phyloP scores from a whole-genome alignment of 805 yeast species.

The Candida ortonii region DNA sequence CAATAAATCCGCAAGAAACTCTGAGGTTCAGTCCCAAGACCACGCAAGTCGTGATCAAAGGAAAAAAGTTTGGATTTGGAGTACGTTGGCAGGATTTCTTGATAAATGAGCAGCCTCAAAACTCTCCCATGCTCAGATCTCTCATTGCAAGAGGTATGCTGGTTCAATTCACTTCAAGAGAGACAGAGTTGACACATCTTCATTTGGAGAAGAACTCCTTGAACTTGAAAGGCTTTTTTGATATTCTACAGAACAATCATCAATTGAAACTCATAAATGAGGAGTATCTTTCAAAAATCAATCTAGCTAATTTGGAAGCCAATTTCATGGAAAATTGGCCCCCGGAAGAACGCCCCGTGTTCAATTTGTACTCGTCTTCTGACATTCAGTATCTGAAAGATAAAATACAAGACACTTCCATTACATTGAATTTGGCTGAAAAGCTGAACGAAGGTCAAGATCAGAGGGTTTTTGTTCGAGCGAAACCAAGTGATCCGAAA shows the following conservation, averaged over 20 bases:
- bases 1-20: constrained; percentile 8
- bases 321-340: constrained; percentile 9
- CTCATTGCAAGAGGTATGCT: constrained; percentile 1
- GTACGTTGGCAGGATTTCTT: constrained; percentile 8
- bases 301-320: neutral
- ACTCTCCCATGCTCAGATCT: neutral
- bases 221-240: constrained; percentile 1
- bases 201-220: neutral
- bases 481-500: too few relatives aligned
- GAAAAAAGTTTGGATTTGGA: constrained; percentile 9
- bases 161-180: constrained; percentile 1
- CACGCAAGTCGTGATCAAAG: constrained; percentile 5
- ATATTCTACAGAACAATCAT: neutral
- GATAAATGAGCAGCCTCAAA: constrained; percentile 2
- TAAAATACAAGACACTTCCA: too few relatives aligned
- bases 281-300: neutral
- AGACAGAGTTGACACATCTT: constrained; percentile 2
- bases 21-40: constrained; percentile 1
- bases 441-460: too few relatives aligned
- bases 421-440: too few relatives aligned
- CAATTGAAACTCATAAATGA: constrained; percentile 1
- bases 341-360: neutral
- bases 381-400: too few relatives aligned
- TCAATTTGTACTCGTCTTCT: too few relatives aligned
- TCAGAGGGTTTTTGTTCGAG: too few relatives aligned